These are phyloP conservation scores for Mycocentrospora acerina DNA, from an alignment of 2,329 filamentous ascomycete genomes.

Conservation along the genomic window DNA sequence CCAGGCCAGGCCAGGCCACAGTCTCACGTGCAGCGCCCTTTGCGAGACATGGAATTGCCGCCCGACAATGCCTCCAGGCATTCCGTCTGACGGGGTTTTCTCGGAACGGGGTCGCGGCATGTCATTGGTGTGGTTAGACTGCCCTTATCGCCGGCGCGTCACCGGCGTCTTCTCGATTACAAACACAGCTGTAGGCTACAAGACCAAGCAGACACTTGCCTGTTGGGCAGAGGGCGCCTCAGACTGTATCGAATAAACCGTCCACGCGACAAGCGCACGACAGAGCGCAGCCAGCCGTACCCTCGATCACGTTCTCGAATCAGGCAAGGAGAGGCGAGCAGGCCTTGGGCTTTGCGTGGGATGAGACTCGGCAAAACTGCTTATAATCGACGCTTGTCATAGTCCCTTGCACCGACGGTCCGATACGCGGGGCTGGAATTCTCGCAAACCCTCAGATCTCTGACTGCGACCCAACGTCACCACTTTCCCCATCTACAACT, in stretches of 20 bases:
- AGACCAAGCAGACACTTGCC: too few species aligned
- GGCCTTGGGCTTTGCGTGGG: too few species aligned
- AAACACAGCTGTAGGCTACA: conserved; percentile 7
- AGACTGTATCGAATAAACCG: not conserved
- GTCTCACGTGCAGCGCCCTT: not conserved
- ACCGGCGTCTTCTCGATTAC: conserved; percentile 11
- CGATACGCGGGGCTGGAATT: conserved; percentile 10
- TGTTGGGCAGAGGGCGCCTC: not conserved
- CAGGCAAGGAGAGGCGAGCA: too few species aligned
- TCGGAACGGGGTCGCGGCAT: not conserved
- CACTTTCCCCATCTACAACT: conserved; percentile 1
- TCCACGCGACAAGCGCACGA: not conserved
- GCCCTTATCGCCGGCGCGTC: too few species aligned
- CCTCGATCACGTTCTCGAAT: too few species aligned
- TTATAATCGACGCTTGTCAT: not conserved
- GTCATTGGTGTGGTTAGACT: conserved; percentile 1
- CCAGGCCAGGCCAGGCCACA: too few species aligned
- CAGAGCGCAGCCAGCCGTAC: too few species aligned
- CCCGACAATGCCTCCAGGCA: not conserved
- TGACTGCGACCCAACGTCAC: conserved; percentile 12
- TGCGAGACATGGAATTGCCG: not conserved
- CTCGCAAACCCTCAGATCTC: conserved; percentile 10
- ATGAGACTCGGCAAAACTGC: conserved; percentile 8
- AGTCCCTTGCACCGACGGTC: conserved; percentile 3
- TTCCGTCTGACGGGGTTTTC: not conserved